Evolutionary conservation across 2,329 filamentous ascomycete species (phyloP).

Genomic region (Neocucurbitaria cava): DNA sequence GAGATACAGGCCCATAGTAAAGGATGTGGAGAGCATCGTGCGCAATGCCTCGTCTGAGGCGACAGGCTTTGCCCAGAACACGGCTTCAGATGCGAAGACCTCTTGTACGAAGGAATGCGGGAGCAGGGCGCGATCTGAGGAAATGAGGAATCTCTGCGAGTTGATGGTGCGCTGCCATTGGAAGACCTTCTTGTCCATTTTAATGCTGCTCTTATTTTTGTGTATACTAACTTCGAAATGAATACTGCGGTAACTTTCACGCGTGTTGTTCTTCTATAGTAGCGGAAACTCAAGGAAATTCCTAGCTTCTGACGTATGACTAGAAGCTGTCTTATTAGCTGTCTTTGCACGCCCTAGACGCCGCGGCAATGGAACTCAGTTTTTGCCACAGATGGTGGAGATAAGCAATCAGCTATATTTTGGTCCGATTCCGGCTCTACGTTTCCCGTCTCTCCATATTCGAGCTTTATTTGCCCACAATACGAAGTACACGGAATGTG

Average conservation of each 20-base stretch:
- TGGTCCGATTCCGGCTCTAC: too few species aligned
- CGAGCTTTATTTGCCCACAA: too few species aligned
- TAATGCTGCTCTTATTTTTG: not conserved
- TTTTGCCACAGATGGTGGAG: too few species aligned
- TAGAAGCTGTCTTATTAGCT: too few species aligned
- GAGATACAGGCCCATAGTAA: constrained; percentile 40
- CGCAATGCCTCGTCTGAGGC: constrained; percentile 21
- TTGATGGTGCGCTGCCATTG: constrained; percentile 32
- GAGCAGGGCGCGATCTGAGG: constrained; percentile 33
- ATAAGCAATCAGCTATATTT: too few species aligned
- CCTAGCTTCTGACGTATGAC: not conserved
- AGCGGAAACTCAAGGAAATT: not conserved
- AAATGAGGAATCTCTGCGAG: constrained; percentile 35
- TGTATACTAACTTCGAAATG: not conserved
- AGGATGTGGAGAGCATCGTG: constrained; percentile 41
- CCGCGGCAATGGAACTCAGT: too few species aligned
- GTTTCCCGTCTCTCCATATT: too few species aligned
- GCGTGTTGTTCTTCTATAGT: not conserved
- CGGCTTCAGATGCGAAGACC: constrained; percentile 32
- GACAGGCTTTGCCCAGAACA: constrained; percentile 43
- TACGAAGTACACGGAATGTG: too few species aligned
- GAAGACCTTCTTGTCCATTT: constrained; percentile 27
- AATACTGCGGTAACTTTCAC: too few species aligned
- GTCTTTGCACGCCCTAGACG: too few species aligned
- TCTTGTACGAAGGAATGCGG: constrained; percentile 39